A percentile compares a stretch with the other conserved stretches of the same genome.
These are phyloP conservation scores for Polytrichum formosum DNA, from an alignment of 225 moss, liverwort and hornwort species.

Conservation along the genomic window DNA sequence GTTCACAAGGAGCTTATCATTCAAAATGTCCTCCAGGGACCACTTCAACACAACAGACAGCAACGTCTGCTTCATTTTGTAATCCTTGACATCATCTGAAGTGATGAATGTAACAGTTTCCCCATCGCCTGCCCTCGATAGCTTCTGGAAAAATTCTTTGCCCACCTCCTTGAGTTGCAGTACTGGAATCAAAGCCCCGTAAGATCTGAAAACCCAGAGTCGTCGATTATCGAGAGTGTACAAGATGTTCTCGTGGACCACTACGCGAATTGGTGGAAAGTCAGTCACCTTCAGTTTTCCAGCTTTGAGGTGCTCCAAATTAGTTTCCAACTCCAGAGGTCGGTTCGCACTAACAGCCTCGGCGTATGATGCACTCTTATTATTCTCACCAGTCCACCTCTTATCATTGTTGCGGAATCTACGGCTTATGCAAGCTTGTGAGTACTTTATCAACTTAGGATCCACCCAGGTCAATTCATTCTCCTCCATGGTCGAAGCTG, in stretches of 20 bases:
- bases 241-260: neutral
- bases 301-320: constrained; percentile 15
- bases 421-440: constrained; percentile 21
- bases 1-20: constrained; percentile 9
- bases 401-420: constrained; percentile 15
- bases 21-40: constrained; percentile 18
- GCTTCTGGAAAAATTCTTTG: constrained; percentile 29
- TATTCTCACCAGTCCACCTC: constrained; percentile 7
- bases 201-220: constrained; percentile 24
- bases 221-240: constrained; percentile 31
- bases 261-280: constrained; percentile 20
- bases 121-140: constrained; percentile 17
- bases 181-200: constrained; percentile 16
- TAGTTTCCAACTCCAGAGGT: constrained; percentile 1
- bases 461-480: constrained; percentile 2
- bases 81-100: constrained; percentile 5
- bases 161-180: neutral
- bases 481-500: neutral
- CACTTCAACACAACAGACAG: constrained; percentile 18
- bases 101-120: constrained; percentile 23
- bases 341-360: constrained; percentile 8
- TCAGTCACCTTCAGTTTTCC: constrained; percentile 19
- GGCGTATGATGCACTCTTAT: constrained; percentile 6
- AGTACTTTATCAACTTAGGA: constrained; percentile 17
- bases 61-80: constrained; percentile 19